Percentiles rank a stretch among this genome's conserved stretches.
Conservation (phyloP, 2,329 filamentous ascomycete genomes). For the Diaporthe humulicola region DNA sequence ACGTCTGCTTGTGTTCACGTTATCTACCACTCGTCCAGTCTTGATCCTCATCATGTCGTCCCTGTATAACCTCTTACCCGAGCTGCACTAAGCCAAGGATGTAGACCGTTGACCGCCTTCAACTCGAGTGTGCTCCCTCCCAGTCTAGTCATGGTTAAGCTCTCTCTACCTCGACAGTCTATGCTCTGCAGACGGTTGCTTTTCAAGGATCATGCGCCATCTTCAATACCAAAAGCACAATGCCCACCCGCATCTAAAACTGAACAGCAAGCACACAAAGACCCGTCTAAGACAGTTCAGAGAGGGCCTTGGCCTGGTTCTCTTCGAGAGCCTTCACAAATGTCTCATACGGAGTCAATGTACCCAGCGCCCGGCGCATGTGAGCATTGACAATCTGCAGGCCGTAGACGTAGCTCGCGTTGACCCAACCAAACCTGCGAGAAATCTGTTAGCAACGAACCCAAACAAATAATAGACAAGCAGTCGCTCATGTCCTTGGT, state of each 20-base stretch:
- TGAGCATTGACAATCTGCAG: conserved; percentile 89
- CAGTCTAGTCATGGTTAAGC: conserved; percentile 5
- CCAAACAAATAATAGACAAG: not conserved
- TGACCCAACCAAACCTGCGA: conserved; percentile 95
- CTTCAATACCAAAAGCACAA: conserved; percentile 9
- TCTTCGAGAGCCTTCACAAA: conserved; percentile 78
- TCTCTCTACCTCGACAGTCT: not conserved
- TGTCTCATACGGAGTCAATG: conserved; percentile 87
- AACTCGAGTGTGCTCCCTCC: not conserved
- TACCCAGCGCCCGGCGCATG: conserved; percentile 89
- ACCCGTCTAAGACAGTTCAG: conserved; percentile 52
- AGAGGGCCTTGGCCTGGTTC: conserved; percentile 66
- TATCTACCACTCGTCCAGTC: not conserved
- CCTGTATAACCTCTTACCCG: not conserved
- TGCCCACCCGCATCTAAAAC: conserved; percentile 11
- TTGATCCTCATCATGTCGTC: conserved; percentile 4
- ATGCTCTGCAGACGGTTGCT: conserved; percentile 18
- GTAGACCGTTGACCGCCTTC: not conserved
- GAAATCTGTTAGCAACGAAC: not conserved
- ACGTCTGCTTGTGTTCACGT: not conserved
- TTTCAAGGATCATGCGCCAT: conserved; percentile 1
- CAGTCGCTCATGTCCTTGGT: not conserved
- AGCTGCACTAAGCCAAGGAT: conserved; percentile 10
- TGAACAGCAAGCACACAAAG: conserved; percentile 5
- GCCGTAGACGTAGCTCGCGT: conserved; percentile 96